Base-by-base conservation (phyloP, 345 rosid species). In the Erysimum cheiranthoides region DNA sequence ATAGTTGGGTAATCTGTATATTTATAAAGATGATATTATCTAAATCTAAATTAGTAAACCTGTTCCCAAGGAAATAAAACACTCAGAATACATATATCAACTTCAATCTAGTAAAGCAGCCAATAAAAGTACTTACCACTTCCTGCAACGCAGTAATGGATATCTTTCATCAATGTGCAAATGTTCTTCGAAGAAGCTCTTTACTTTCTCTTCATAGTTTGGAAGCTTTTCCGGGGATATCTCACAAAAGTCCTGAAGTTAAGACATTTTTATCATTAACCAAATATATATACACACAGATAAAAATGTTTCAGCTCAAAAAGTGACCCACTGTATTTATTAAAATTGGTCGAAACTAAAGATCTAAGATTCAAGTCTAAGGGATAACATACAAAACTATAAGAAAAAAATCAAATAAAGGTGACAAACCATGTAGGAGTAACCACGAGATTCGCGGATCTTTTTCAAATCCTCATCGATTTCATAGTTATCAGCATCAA, bases 121-220 rank as follows among this genome's bases (percentile, higher is more conserved):
- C 3, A 32, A 46, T 31, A 52, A 51, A 71, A 56, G 61, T 49
- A 43, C 75, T 10, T 83, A 92, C 99, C 99, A 76, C 94, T 95
- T 84, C 99, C 98, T 78, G 82, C 96, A 71, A 95, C 89, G 74
- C 86, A 85, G 66, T 95, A 87, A 66, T 94, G 93, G 66, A 93
- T 95, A 92, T 93, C 99, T 73, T n/a, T 95, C 98, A 82, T 95
- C 98, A 30, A 97, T 95, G 80, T 91, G 99, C 59, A 95, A 84
- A 85, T 93, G 99, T 59, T 95, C 97, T 71, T 95, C 97, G 49
- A 88, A 96, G 73, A 96, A 91, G 75, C 80, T 83, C 70, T 93
- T 95, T 0, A 95, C 92, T 81, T 95, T 95, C 61, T 76, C 89
- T 59, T 93, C 99, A 69, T 93, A 95, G 68, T 93, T 91, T 63